phyloP scores from a whole-genome alignment of 164 flowering plant genomes.

The Macadamia tetraphylla region DNA sequence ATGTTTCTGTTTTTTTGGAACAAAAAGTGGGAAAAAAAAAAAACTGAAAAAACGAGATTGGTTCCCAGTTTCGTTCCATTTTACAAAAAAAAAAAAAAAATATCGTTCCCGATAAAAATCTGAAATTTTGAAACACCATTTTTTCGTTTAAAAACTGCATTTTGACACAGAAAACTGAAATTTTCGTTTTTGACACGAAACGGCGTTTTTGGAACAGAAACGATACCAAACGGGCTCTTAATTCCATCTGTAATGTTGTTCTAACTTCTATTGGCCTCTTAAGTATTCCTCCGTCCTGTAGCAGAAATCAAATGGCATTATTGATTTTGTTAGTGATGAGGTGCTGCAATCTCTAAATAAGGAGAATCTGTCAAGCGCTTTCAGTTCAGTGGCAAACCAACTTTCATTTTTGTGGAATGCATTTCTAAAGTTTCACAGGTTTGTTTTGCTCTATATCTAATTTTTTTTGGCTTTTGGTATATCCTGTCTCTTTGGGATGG shows the following conservation, averaged over 20 bases:
- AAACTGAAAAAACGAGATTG: too few relatives aligned
- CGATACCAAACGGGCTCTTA: neutral
- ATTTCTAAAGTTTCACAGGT: slow-evolving; percentile 89
- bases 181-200: too few relatives aligned
- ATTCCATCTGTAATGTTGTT: neutral
- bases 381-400: slow-evolving; percentile 60
- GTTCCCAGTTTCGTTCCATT: too few relatives aligned
- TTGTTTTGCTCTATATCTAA: slow-evolving; percentile 10
- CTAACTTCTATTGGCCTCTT: slow-evolving; percentile 3
- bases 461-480: neutral
- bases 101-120: too few relatives aligned
- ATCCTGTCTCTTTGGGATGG: too few relatives aligned
- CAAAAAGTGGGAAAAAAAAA: too few relatives aligned
- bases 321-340: slow-evolving; percentile 34
- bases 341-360: slow-evolving; percentile 34
- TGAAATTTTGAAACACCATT: too few relatives aligned
- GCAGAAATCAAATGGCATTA: slow-evolving; percentile 42
- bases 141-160: too few relatives aligned
- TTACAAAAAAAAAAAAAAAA: too few relatives aligned
- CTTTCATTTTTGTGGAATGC: slow-evolving; percentile 60
- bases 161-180: too few relatives aligned
- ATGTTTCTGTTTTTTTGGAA: too few relatives aligned
- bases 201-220: too few relatives aligned
- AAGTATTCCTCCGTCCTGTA: slow-evolving; percentile 6
- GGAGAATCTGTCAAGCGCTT: slow-evolving; percentile 38